A percentile compares a stretch with the other conserved stretches of the same genome.
Evolutionary conservation across 257 asterid species (phyloP).

Genomic region (Nemophila menziesii): DNA sequence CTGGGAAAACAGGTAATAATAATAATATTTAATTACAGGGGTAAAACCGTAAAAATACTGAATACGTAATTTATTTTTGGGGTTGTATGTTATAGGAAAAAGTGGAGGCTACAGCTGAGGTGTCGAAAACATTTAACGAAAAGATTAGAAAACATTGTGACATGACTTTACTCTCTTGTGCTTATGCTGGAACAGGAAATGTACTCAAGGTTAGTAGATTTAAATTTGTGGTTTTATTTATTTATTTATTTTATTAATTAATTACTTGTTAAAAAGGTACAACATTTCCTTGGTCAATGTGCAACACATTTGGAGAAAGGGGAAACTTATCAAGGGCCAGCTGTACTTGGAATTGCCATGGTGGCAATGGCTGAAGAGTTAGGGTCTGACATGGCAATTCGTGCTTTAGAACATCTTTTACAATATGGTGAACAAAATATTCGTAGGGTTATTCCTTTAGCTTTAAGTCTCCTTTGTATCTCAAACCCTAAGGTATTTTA

Average conservation of each 20-base stretch:
- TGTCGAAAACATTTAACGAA: slow-evolving; percentile 71
- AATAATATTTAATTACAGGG: slow-evolving; percentile 5
- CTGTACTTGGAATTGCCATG: slow-evolving; percentile 97
- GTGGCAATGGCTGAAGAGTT: slow-evolving; percentile 98
- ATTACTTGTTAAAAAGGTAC: slow-evolving; percentile 51
- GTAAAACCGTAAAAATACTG: no score
- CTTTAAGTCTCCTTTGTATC: slow-evolving; percentile 88
- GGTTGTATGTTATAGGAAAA: no score
- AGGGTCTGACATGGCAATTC: slow-evolving; percentile 94
- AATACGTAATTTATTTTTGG: no score
- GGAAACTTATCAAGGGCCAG: slow-evolving; percentile 80
- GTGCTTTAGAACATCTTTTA: slow-evolving; percentile 86
- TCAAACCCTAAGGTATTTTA: slow-evolving; percentile 75
- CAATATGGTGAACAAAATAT: slow-evolving; percentile 92
- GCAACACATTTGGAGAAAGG: slow-evolving; percentile 87
- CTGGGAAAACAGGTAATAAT: slow-evolving; percentile 84
- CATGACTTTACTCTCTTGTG: slow-evolving; percentile 87
- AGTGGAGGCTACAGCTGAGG: slow-evolving; percentile 88
- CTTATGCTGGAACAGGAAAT: slow-evolving; percentile 96
- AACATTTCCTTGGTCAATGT: slow-evolving; percentile 88
- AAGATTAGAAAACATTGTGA: slow-evolving; percentile 76
- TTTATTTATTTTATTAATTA: neutral
- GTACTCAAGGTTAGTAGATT: slow-evolving; percentile 53
- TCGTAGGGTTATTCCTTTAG: slow-evolving; percentile 86
- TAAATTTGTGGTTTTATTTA: neutral